A percentile compares a stretch with the other conserved stretches of the same genome.
Evolutionary conservation across 768 basidiomycete genomes (phyloP).

Genomic region (Lentinula guzmanii): DNA sequence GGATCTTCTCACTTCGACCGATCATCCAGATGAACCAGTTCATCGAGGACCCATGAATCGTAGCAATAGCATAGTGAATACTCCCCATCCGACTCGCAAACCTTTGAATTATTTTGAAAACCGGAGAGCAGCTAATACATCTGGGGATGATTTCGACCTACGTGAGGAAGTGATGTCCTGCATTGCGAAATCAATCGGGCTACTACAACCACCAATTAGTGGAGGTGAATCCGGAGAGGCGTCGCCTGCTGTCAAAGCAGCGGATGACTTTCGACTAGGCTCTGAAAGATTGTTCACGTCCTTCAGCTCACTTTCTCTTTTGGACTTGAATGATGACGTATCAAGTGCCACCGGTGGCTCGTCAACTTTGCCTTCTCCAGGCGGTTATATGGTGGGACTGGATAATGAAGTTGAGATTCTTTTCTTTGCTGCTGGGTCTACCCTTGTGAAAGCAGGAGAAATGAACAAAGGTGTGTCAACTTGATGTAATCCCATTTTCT

Average conservation of each 20-base stretch:
- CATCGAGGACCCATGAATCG: slow-evolving; percentile 32
- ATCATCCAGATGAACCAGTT: slow-evolving; percentile 38
- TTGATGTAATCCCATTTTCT: slow-evolving; percentile 4
- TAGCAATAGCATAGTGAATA: slow-evolving; percentile 43
- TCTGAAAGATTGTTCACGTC: slow-evolving; percentile 42
- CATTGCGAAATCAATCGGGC: slow-evolving; percentile 94
- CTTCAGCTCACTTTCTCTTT: slow-evolving; percentile 67
- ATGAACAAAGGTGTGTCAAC: slow-evolving; percentile 62
- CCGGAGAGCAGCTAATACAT: slow-evolving; percentile 19
- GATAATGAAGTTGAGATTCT: slow-evolving; percentile 97
- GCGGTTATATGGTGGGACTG: slow-evolving; percentile 69
- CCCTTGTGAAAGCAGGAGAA: slow-evolving; percentile 86
- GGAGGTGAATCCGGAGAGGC: slow-evolving; percentile 59
- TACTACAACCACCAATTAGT: slow-evolving; percentile 80
- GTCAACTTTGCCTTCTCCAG: slow-evolving; percentile 38
- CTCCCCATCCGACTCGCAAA: slow-evolving; percentile 35
- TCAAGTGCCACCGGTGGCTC: slow-evolving; percentile 62
- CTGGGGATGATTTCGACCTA: slow-evolving; percentile 83
- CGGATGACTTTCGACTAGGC: slow-evolving; percentile 28
- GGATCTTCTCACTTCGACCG: slow-evolving; percentile 62
- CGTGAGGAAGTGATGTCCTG: slow-evolving; percentile 96
- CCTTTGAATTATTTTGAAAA: slow-evolving; percentile 22
- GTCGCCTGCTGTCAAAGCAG: slow-evolving; percentile 57
- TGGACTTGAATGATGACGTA: slow-evolving; percentile 65
- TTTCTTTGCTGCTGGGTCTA: slow-evolving; percentile 84